phyloP scores from a whole-genome alignment of 306 rosid species.

The Quercus gilva region DNA sequence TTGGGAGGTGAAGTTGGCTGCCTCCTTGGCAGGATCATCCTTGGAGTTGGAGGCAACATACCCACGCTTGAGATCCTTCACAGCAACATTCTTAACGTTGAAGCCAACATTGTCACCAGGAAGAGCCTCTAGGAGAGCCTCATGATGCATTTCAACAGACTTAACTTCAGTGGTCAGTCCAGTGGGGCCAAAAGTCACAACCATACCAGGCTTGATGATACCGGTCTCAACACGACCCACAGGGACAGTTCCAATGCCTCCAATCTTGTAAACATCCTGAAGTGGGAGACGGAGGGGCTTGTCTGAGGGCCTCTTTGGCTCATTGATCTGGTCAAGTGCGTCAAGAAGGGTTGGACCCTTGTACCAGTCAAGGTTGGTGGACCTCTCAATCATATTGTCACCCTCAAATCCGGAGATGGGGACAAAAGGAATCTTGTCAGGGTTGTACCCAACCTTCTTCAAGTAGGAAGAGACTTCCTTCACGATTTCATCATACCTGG shows the following conservation, averaged over 20 bases:
- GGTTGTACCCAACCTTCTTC: conserved; percentile 94
- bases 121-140: conserved; percentile 73
- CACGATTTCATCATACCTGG: conserved; percentile 85
- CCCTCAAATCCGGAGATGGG: conserved; percentile 97
- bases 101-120: conserved; percentile 92
- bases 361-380: conserved; percentile 94
- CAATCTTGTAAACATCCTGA: conserved; percentile 97
- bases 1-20: conserved; percentile 84
- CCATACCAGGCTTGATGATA: conserved; percentile 69
- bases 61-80: conserved; percentile 96
- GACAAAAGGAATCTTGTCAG: conserved; percentile 77
- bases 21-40: conserved; percentile 97
- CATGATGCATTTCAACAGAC: conserved; percentile 95
- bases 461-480: conserved; percentile 91
- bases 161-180: conserved; percentile 79
- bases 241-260: conserved; percentile 93
- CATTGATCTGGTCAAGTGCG: conserved; percentile 69
- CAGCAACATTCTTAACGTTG: conserved; percentile 91
- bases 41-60: conserved; percentile 87
- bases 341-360: conserved; percentile 95
- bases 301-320: conserved; percentile 90
- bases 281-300: conserved; percentile 89
- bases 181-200: conserved; percentile 69
- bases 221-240: conserved; percentile 95
- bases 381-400: conserved; percentile 90